Evolutionary conservation across 2,329 filamentous ascomycete genomes (phyloP), one percentile per base, ranked within the genome.

Genomic region (Aspergillus japonicus): DNA sequence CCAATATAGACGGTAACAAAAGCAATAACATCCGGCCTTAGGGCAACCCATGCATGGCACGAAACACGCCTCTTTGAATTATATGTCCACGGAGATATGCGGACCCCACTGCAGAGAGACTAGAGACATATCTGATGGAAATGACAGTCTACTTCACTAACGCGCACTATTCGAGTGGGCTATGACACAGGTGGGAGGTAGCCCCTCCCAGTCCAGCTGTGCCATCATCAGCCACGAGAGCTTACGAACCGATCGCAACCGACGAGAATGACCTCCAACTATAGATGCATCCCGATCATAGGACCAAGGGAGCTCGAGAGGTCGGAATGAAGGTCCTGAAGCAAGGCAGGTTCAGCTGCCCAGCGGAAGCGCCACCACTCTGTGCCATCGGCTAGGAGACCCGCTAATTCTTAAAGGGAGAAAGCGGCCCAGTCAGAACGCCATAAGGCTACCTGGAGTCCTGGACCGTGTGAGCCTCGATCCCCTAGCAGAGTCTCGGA

Each of bases 181-280:
- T 56, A 39, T 19, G 42, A 29, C 26, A 26, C 57, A 62, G 57
- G 60, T 50, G 55, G 58, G 26, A 29, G 60, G 60, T 7, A 35
- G 54, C 44, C 49, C 60, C 55, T 56, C 52, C 53, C 57, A 52
- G 59, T 67, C 66, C 66, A 68, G 66, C 66, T 68, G 63, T 60
- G 54, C 59, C 58, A 59, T 64, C 42, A 54, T 62, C 66, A 68
- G 66, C 66, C 66, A 68, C 66, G 58, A 61, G 62, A 63, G 58
- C 64, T 64, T 65, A 56, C 61, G 58, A 56, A 58, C 57, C 53
- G 42, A 58, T 54, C 50, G 23, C 59, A 64, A 48, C 54, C 60
- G 57, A 62, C 54, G 60, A 56, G 54, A 60, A 57, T 29, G 21
- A 35, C 12, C n/a, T 51, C 44, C 47, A 50, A 55, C 51, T 39